These are phyloP conservation scores for Rugonectria rugulosa DNA, from an alignment of 2,329 filamentous ascomycete species.

Conservation along the genomic window DNA sequence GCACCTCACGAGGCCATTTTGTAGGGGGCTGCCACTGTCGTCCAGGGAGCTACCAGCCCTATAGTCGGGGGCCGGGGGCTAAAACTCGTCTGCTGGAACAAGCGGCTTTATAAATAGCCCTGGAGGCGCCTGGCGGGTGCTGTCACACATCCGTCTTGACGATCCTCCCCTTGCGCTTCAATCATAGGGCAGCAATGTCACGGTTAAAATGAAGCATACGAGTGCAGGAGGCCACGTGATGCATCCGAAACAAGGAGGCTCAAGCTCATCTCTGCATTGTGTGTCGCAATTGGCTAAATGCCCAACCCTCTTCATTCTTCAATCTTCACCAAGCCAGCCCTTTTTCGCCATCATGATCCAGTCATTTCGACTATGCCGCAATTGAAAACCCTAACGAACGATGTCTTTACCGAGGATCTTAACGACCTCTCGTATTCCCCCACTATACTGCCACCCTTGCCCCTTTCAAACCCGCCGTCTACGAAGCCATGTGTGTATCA, in stretches of 20 bases:
- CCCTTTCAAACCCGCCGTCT: constrained; percentile 9
- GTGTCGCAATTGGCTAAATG: neutral
- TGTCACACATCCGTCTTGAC: neutral
- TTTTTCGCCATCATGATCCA: neutral
- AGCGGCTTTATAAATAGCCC: constrained; percentile 8
- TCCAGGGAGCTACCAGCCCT: neutral
- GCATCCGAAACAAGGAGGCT: constrained; percentile 2
- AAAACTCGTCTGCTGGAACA: too few species aligned
- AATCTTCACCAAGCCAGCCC: neutral
- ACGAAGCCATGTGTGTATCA: constrained; percentile 18
- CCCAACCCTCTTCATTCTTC: neutral
- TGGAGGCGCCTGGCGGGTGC: too few species aligned
- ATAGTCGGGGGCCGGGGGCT: neutral
- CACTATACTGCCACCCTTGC: constrained; percentile 1
- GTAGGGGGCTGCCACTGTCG: too few species aligned
- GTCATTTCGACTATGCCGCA: constrained; percentile 16
- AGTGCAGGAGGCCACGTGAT: constrained; percentile 7
- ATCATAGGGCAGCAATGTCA: neutral
- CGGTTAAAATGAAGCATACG: constrained; percentile 14
- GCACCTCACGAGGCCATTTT: too few species aligned
- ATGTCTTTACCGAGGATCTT: constrained; percentile 14
- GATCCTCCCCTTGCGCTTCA: neutral
- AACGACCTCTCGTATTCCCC: too few species aligned
- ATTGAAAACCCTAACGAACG: constrained; percentile 11
- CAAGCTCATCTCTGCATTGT: neutral